A percentile compares a stretch with the other conserved stretches of the same genome.
Evolutionary conservation across 1,284 basidiomycete species (phyloP).

Genomic region (Boletellus dicymbophilus): DNA sequence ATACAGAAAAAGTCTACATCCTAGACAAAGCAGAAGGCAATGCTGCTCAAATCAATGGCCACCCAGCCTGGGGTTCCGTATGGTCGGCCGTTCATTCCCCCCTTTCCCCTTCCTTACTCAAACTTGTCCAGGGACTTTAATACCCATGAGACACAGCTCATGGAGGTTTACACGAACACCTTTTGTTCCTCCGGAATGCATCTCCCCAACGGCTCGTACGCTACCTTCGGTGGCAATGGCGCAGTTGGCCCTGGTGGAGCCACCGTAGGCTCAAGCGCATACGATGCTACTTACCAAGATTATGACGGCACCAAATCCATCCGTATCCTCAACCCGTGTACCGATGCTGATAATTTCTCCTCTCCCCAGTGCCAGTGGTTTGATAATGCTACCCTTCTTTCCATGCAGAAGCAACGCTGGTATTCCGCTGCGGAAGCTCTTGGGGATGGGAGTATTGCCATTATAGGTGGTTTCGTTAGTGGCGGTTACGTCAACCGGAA

Average conservation of each 20-base stretch:
- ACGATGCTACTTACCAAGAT: slow-evolving; percentile 63
- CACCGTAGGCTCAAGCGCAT: slow-evolving; percentile 51
- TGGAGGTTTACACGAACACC: slow-evolving; percentile 79
- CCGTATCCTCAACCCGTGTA: slow-evolving; percentile 78
- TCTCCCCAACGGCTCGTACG: slow-evolving; percentile 62
- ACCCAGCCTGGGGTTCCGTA: slow-evolving; percentile 46
- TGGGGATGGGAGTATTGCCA: slow-evolving; percentile 65
- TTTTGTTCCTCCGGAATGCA: slow-evolving; percentile 84
- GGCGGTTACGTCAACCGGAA: slow-evolving; percentile 91
- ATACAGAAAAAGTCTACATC: slow-evolving; percentile 48
- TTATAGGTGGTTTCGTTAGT: slow-evolving; percentile 82
- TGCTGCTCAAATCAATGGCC: slow-evolving; percentile 38
- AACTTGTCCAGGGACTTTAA: slow-evolving; percentile 26
- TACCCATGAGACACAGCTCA: slow-evolving; percentile 48
- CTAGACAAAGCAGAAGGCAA: slow-evolving; percentile 51
- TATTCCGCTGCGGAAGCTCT: slow-evolving; percentile 85
- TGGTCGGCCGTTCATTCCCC: slow-evolving; percentile 32
- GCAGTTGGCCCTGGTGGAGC: slow-evolving; percentile 77
- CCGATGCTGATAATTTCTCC: slow-evolving; percentile 49
- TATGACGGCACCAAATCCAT: slow-evolving; percentile 69
- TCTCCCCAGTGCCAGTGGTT: slow-evolving; percentile 72
- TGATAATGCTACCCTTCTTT: slow-evolving; percentile 65
- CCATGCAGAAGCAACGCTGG: slow-evolving; percentile 84
- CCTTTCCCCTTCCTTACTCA: not conserved
- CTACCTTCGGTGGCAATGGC: slow-evolving; percentile 74